These are phyloP conservation scores for Mimosa bimucronata DNA, from an alignment of 306 rosid species.

Conservation along the genomic window DNA sequence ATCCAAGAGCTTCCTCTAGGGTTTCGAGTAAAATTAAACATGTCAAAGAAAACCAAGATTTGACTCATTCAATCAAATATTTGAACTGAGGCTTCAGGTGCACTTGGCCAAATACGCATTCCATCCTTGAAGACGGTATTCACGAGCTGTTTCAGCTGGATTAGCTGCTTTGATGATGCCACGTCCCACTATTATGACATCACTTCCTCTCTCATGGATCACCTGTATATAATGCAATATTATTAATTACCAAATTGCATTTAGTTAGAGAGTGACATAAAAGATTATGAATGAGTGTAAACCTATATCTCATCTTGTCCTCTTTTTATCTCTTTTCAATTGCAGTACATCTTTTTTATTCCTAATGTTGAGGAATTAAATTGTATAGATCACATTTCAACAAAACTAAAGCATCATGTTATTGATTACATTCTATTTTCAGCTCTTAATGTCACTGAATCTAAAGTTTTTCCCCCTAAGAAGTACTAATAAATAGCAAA, in stretches of 20 bases:
- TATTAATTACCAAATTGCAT: not conserved
- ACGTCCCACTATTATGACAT: slow-evolving; percentile 85
- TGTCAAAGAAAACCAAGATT: slow-evolving; percentile 10
- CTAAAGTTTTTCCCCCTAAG: too few relatives aligned
- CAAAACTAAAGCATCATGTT: too few relatives aligned
- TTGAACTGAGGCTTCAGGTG: slow-evolving; percentile 34
- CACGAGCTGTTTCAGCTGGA: slow-evolving; percentile 76
- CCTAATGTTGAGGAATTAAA: too few relatives aligned
- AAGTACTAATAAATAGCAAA: too few relatives aligned
- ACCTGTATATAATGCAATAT: slow-evolving; percentile 59
- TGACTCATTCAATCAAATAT: slow-evolving; percentile 4
- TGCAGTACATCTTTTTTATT: too few relatives aligned
- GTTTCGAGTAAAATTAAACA: not conserved
- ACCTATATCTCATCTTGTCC: too few relatives aligned
- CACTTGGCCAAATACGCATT: slow-evolving; percentile 63
- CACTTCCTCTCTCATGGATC: slow-evolving; percentile 82
- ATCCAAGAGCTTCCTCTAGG: not conserved
- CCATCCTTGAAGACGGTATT: slow-evolving; percentile 91
- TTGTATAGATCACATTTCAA: too few relatives aligned
- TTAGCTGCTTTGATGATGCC: slow-evolving; percentile 87
- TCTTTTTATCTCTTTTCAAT: too few relatives aligned
- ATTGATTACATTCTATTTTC: too few relatives aligned
- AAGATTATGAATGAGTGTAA: too few relatives aligned
- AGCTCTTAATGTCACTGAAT: too few relatives aligned
- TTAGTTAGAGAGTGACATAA: too few relatives aligned